Base-by-base conservation (phyloP, 306 rosid genomes). In the Albizia julibrissin region DNA sequence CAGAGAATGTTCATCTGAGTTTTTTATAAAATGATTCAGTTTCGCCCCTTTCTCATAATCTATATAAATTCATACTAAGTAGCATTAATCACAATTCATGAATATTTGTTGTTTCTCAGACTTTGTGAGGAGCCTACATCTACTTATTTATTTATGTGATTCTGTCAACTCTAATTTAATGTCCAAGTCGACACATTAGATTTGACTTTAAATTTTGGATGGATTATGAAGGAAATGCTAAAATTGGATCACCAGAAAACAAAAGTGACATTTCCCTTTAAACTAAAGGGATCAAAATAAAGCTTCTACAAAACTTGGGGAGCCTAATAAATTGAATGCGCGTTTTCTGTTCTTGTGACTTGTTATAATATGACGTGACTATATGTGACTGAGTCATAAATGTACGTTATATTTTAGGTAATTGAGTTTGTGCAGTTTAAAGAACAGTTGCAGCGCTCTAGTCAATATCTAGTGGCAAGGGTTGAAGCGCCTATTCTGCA, bases 401-500 rank as follows among this genome's bases (percentile, higher is more conserved):
- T 16, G 54, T 52, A 62, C 10, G 10, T 82, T 75, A 22, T 67
- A 18, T 85, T 86, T 54, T 97, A 96, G 99, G 97, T 94, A 69
- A 90, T 96, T 80, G 99, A 96, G 81, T 96, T 96, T 85, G 97
- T 96, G 82, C 98, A 92, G 91, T 96, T 96, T 72, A 94, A 94
- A 86, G 97, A 94, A 83, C 85, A 88, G 69, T 77, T 96, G 85
- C 98, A 92, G 82, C 94, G 67, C 73, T 96, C 99, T 54, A 85
- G 89, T 87, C 99, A 94, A 79, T 91, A 94, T 87, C 74, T 94
- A 68, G 80, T 86, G 84, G 94, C 97, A 12, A 90, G 87, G 85
- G 91, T 96, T 81, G 99, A 96, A 86, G 82, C 85, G 10, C 85
- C 98, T 59, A 87, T 96, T 87, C 88, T 96, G 64, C 91, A 84